Conservation (phyloP, 2,329 filamentous ascomycete genomes). For the Alternaria sp. region DNA sequence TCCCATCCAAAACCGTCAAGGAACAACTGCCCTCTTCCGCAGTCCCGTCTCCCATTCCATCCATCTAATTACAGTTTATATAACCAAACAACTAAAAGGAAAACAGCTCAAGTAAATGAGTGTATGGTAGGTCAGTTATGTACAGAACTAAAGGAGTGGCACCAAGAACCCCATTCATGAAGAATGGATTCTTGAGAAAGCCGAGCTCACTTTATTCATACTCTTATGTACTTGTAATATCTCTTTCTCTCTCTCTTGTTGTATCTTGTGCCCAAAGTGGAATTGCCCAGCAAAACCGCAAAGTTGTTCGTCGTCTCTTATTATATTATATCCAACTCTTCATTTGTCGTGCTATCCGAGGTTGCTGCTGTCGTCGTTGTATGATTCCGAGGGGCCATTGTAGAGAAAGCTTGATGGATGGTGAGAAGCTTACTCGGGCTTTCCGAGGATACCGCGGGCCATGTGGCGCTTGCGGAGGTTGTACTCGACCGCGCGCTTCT, state of each 20-base stretch:
- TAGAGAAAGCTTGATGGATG: neutral
- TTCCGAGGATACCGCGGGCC: conserved; percentile 43
- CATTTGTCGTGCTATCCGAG: neutral
- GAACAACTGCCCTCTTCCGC: neutral
- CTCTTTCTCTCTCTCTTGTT: neutral
- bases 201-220: neutral
- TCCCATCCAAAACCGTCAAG: neutral
- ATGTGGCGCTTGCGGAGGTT: conserved; percentile 49
- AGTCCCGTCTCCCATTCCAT: neutral
- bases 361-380: neutral
- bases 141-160: neutral
- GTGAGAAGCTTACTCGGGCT: conserved; percentile 23
- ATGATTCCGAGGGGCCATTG: neutral
- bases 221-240: neutral
- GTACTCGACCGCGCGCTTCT: conserved; percentile 68
- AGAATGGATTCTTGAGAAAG: neutral
- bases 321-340: neutral
- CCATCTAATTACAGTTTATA: conserved; percentile 6
- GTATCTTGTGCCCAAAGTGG: neutral
- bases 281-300: conserved; percentile 4
- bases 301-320: conserved; percentile 1
- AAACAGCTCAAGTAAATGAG: conserved; percentile 9
- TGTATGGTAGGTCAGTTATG: conserved; percentile 10
- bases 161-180: neutral
- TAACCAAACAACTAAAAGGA: neutral